These are phyloP conservation scores for Nigrograna mackinnonii DNA, from an alignment of 2,329 filamentous ascomycete species.

Conservation along the genomic window DNA sequence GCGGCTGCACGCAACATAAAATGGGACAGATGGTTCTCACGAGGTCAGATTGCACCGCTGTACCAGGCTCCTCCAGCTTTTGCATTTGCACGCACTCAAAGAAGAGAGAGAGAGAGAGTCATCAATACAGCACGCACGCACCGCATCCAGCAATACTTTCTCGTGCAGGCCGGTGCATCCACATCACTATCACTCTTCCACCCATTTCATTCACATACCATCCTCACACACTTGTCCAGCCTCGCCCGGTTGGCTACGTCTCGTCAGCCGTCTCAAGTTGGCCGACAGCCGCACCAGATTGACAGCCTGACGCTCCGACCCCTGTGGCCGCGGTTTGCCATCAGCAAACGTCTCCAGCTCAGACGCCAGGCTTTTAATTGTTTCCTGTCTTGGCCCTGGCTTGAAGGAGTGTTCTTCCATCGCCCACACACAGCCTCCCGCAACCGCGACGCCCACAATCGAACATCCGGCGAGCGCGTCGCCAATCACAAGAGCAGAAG, in stretches of 20 bases:
- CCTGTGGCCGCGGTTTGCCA: slow-evolving; percentile 26
- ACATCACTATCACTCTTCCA: no score
- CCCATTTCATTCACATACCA: background rate
- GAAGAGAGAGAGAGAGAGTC: no score
- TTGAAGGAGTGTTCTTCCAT: no score
- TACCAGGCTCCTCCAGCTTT: no score
- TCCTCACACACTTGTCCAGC: no score
- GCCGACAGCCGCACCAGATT: slow-evolving; percentile 17
- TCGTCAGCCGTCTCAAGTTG: slow-evolving; percentile 29
- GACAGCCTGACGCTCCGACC: slow-evolving; percentile 26
- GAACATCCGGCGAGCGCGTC: slow-evolving; percentile 20
- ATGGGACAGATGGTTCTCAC: slow-evolving; percentile 25
- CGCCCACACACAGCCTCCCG: slow-evolving; percentile 24
- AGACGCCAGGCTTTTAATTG: slow-evolving; percentile 11
- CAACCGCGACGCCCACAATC: slow-evolving; percentile 26
- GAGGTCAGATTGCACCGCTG: slow-evolving; percentile 18
- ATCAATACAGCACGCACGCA: no score
- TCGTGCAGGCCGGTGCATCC: no score
- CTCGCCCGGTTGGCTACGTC: slow-evolving; percentile 21
- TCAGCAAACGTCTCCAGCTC: slow-evolving; percentile 18
- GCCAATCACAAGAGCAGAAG: slow-evolving; percentile 29
- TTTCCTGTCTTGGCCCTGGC: slow-evolving; percentile 8
- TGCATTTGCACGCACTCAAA: no score
- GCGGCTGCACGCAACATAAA: slow-evolving; percentile 42
- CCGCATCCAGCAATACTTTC: no score